phyloP scores from a whole-genome alignment of 768 basidiomycete species.

The Harrya chromipes region DNA sequence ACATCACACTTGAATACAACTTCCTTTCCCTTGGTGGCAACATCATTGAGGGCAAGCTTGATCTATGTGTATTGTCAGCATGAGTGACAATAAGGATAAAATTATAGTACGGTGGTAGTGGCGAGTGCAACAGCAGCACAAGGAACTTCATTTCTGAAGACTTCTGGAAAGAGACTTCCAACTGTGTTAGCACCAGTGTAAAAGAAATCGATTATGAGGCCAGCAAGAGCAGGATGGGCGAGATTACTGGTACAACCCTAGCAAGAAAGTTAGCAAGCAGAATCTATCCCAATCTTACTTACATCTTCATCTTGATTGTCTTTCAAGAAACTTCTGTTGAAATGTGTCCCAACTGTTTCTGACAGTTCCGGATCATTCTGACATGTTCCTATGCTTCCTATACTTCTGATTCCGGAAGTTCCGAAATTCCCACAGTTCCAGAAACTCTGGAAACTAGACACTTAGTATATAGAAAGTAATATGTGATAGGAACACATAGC shows the following conservation, averaged over 20 bases:
- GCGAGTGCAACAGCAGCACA: background rate
- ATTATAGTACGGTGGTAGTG: background rate
- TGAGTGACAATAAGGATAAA: background rate
- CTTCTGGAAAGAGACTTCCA: background rate
- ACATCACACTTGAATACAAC: background rate
- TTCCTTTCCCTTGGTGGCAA: background rate
- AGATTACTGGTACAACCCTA: conserved; percentile 1
- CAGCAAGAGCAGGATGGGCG: background rate
- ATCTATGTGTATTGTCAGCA: background rate
- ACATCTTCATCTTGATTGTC: too few species aligned
- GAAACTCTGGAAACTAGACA: too few species aligned
- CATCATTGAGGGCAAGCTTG: background rate
- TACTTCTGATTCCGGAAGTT: too few species aligned
- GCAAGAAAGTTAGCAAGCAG: too few species aligned
- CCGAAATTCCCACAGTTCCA: too few species aligned
- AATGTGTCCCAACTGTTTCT: too few species aligned
- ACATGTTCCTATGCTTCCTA: too few species aligned
- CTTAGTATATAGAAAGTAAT: too few species aligned
- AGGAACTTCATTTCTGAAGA: conserved; percentile 1
- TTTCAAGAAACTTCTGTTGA: too few species aligned
- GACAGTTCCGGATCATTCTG: too few species aligned
- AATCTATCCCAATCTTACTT: too few species aligned
- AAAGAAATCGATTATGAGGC: conserved; percentile 2
- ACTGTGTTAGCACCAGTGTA: background rate
- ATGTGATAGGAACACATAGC: too few species aligned